phyloP scores from a whole-genome alignment of 2,329 filamentous ascomycete species.

The Blumeriella jaapii region DNA sequence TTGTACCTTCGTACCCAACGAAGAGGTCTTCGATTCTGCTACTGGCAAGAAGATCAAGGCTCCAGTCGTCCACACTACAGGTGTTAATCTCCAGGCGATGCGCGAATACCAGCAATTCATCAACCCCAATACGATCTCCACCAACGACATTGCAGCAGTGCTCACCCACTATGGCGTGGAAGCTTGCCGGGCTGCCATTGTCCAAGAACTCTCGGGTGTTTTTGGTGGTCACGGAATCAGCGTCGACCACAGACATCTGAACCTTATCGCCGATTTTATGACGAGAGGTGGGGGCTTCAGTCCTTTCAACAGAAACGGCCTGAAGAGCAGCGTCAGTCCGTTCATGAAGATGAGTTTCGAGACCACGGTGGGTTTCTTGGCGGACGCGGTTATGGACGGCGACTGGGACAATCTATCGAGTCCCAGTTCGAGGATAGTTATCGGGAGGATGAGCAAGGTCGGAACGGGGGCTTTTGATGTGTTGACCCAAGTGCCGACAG shows the following conservation, averaged over 20 bases:
- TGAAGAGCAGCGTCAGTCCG: conserved; percentile 74
- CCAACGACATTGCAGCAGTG: conserved; percentile 85
- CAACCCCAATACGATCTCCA: conserved; percentile 74
- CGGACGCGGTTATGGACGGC: conserved; percentile 79
- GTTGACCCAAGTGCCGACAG: conserved; percentile 42
- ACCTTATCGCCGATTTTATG: conserved; percentile 95
- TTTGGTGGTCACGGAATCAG: conserved; percentile 86
- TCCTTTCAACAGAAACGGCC: conserved; percentile 83
- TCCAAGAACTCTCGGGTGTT: conserved; percentile 72
- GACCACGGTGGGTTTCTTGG: conserved; percentile 87
- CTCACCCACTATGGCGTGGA: conserved; percentile 84
- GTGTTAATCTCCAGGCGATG: conserved; percentile 85
- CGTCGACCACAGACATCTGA: conserved; percentile 85
- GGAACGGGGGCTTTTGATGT: conserved; percentile 93
- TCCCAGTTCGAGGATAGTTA: conserved; percentile 79
- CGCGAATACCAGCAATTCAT: conserved; percentile 77
- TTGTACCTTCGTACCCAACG: conserved; percentile 55
- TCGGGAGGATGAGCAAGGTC: conserved; percentile 69
- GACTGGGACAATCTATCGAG: conserved; percentile 83
- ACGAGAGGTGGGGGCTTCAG: conserved; percentile 84
- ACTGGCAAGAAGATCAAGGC: conserved; percentile 40
- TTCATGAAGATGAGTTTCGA: conserved; percentile 99
- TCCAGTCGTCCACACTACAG: conserved; percentile 61
- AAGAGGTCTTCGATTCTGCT: conserved; percentile 37
- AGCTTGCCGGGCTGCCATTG: conserved; percentile 77